phyloP scores from a whole-genome alignment of 345 rosid species.

The Euphorbia lathyris region DNA sequence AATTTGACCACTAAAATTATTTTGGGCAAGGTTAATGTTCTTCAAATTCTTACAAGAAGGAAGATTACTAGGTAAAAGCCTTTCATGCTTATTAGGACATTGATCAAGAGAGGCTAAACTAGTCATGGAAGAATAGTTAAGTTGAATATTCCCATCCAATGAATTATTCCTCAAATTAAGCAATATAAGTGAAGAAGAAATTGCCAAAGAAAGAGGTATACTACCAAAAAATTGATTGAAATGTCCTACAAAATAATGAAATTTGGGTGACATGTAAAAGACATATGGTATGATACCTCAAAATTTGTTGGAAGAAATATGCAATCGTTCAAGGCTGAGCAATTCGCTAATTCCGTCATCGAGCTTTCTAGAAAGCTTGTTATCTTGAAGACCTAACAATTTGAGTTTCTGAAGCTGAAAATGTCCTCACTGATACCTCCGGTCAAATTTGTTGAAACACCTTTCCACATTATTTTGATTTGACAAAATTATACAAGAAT shows the following conservation, averaged over 20 bases:
- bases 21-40: slow-evolving; percentile 61
- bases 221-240: slow-evolving; percentile 51
- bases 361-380: slow-evolving; percentile 50
- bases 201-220: slow-evolving; percentile 59
- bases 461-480: too few species aligned
- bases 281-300: slow-evolving; percentile 62
- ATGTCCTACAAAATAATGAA: slow-evolving; percentile 42
- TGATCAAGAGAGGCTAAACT: slow-evolving; percentile 58
- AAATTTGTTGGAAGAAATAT: slow-evolving; percentile 49
- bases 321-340: slow-evolving; percentile 46
- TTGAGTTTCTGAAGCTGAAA: slow-evolving; percentile 40
- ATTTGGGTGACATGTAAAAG: slow-evolving; percentile 31
- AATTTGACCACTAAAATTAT: slow-evolving; percentile 51
- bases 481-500: too few species aligned
- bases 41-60: slow-evolving; percentile 48
- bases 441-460: too few species aligned
- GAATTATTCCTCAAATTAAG: slow-evolving; percentile 77
- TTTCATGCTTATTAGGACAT: slow-evolving; percentile 51
- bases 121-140: slow-evolving; percentile 61
- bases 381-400: slow-evolving; percentile 47
- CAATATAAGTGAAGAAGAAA: slow-evolving; percentile 42
- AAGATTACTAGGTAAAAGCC: slow-evolving; percentile 53
- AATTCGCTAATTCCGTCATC: slow-evolving; percentile 40
- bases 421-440: slow-evolving; percentile 50
- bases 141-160: slow-evolving; percentile 41